Evolutionary conservation across 441 rosid genomes (phyloP).

Genomic region (Mallotus japonicus): DNA sequence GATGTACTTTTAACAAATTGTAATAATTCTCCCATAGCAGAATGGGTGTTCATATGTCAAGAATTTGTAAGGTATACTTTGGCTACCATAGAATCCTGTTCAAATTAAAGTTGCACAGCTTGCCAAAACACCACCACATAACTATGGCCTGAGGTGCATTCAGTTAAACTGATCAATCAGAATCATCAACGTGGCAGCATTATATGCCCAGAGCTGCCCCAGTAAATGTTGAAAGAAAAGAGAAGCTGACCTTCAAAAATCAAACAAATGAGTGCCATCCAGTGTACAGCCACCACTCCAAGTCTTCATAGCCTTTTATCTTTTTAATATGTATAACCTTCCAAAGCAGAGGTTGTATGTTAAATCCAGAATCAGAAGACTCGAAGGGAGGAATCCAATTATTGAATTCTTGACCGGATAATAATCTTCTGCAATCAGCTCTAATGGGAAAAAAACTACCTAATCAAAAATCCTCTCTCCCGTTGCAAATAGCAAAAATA

Average conservation of each 20-base stretch:
- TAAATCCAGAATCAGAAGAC: conserved; percentile 4
- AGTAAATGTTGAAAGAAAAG: conserved; percentile 10
- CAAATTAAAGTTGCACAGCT: not conserved
- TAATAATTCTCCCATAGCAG: not conserved
- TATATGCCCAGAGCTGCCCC: not conserved
- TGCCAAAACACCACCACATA: not conserved
- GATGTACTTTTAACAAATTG: not conserved
- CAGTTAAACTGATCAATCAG: not conserved
- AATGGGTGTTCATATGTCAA: not conserved
- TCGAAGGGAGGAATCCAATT: conserved; percentile 6
- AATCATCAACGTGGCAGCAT: not conserved
- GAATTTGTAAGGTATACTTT: not conserved
- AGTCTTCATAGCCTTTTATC: conserved; percentile 2
- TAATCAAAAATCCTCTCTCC: conserved; percentile 96
- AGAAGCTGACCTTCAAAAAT: conserved; percentile 6
- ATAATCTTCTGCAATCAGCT: conserved; percentile 9
- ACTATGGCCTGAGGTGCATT: not conserved
- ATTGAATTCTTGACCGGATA: conserved; percentile 8
- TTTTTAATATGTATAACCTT: not conserved
- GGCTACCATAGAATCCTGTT: not conserved
- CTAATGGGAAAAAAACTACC: conserved; percentile 14
- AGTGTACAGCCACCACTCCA: conserved; percentile 9
- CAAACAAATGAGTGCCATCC: conserved; percentile 11
- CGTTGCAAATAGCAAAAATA: conserved; percentile 74
- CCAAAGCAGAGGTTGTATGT: conserved; percentile 5